Evolutionary conservation across 164 flowering plant genomes (phyloP), one percentile per base, ranked within the genome.

Genomic region (Chloranthus sessilifolius): DNA sequence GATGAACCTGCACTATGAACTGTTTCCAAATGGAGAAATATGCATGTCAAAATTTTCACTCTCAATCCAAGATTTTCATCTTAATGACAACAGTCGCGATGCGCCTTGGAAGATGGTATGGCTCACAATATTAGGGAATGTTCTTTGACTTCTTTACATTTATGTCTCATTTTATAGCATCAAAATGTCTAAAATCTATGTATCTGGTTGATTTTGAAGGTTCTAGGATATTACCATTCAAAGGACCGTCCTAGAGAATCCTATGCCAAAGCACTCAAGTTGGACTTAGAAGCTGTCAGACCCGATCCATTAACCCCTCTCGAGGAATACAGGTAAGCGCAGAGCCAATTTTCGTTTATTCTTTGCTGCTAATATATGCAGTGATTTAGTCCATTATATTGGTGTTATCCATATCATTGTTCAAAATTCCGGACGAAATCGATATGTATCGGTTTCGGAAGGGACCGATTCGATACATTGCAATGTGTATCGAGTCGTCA

Each of bases 61-160:
- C 12, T 71, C 88, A 14, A 59, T 94, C 55, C 68, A 68, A 52
- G 95, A 94, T 70, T 63, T 94, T 58, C 64, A 74, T 65, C 74
- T 94, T 25, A 73, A 68, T 66, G 99, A 94, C 62, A 60, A 47
- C 26, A 87, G 99, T 66, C 65, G 21, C 45, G 57, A 75, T 68
- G 99, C 99, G 19, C 97, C 99, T 30, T 87, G 97, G 97, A 78
- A 75, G 58, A 74, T 70, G 96, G 97, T 94, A 81, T 19, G 21
- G 1, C 36, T 40, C 51, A 44, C 28, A 23, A 37, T 24, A n/a
- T n/a, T 44, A 5, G 31, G n/a, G 4, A 17, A 3, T 8, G 40
- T 4, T 22, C 53, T 50, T 2, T 26, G 31, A 14, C 8, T 24
- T 7, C 37, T 19, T 38, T n/a, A n/a, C 42, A 19, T 9, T 9